Evolutionary conservation across 2,329 filamentous ascomycete genomes (phyloP).

Genomic region (Ploettnerulaceae sp.): DNA sequence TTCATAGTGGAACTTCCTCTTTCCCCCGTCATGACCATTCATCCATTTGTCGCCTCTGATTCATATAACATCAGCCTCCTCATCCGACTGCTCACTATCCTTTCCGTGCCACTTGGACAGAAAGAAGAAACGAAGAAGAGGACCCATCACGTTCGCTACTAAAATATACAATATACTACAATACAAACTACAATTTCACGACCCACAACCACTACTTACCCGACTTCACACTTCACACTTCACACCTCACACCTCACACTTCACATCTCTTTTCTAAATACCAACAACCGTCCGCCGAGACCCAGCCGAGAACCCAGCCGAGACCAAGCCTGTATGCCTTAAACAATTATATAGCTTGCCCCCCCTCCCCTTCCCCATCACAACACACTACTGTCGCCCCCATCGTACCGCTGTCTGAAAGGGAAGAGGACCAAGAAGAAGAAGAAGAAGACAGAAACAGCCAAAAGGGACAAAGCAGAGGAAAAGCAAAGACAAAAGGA

Average conservation of each 20-base stretch:
- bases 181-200: neutral
- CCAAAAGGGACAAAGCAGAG: neutral
- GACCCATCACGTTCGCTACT: constrained; percentile 25
- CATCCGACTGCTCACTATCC: constrained; percentile 6
- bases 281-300: neutral
- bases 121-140: constrained; percentile 2
- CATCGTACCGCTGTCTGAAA: no score
- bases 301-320: no score
- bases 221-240: neutral
- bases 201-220: neutral
- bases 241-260: neutral
- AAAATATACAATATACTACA: neutral
- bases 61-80: constrained; percentile 30
- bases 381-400: no score
- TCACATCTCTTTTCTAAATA: neutral
- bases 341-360: no score
- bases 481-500: neutral
- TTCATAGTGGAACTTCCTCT: neutral
- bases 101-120: neutral
- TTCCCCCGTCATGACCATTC: neutral
- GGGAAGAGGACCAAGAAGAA: no score
- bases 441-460: neutral
- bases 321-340: no score
- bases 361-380: no score
- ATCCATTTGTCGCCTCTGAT: constrained; percentile 12